Evolutionary conservation across 768 basidiomycete species (phyloP).

Genomic region (Rhizopogon salebrosus): DNA sequence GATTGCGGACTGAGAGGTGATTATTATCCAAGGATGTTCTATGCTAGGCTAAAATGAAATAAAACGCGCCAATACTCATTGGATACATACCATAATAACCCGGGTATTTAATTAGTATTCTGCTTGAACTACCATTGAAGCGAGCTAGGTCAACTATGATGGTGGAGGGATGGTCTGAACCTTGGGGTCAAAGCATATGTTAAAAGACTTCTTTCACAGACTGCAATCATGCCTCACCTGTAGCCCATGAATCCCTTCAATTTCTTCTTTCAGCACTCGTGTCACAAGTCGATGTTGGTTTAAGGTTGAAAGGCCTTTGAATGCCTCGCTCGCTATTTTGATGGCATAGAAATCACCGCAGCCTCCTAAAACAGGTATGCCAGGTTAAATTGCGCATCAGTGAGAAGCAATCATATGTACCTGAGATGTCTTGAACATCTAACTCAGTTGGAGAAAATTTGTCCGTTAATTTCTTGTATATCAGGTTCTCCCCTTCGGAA

Average conservation of each 20-base stretch:
- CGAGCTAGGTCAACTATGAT: conserved; percentile 1
- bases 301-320: conserved; percentile 80
- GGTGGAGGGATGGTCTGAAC: conserved; percentile 36
- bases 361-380: conserved; percentile 54
- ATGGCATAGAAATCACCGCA: conserved; percentile 98
- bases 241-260: conserved; percentile 87
- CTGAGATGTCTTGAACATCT: conserved; percentile 92
- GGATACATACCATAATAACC: not conserved
- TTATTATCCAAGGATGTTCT: not conserved
- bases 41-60: not conserved
- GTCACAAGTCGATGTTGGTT: conserved; percentile 95
- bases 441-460: conserved; percentile 77
- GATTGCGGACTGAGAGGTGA: not conserved
- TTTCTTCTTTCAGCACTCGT: conserved; percentile 80
- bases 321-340: conserved; percentile 74
- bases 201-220: not conserved
- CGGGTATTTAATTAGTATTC: not conserved
- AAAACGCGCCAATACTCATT: not conserved
- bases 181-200: conserved; percentile 18
- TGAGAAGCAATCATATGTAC: conserved; percentile 37
- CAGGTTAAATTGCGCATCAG: not conserved
- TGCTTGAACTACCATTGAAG: not conserved
- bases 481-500: conserved; percentile 63
- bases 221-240: conserved; percentile 54
- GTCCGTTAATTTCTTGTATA: conserved; percentile 66